These are phyloP conservation scores for Biancaea sappan DNA, from an alignment of 306 rosid species.

Conservation along the genomic window DNA sequence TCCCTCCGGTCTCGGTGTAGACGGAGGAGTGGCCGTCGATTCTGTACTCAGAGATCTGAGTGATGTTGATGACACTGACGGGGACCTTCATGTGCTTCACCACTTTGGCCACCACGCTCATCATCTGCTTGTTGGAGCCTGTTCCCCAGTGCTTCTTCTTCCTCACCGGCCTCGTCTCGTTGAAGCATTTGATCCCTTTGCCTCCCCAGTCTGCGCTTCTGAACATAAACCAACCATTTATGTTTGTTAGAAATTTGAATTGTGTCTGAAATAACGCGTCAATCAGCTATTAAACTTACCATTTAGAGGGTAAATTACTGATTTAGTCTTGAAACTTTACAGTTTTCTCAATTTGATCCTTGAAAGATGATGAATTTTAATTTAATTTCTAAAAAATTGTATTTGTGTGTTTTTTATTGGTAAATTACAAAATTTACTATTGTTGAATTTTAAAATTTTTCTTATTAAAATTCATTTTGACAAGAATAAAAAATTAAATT, in stretches of 20 bases:
- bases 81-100: conserved; percentile 73
- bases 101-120: conserved; percentile 72
- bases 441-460: too few relatives aligned
- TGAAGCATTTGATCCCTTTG: conserved; percentile 49
- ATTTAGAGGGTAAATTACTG: too few relatives aligned
- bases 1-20: conserved; percentile 74
- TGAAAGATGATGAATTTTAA: too few relatives aligned
- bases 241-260: background rate
- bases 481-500: too few relatives aligned
- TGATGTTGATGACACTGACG: conserved; percentile 65
- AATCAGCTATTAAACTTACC: background rate
- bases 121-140: conserved; percentile 73
- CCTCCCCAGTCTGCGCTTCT: conserved; percentile 53
- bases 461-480: too few relatives aligned
- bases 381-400: too few relatives aligned
- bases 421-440: too few relatives aligned
- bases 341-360: too few relatives aligned
- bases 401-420: too few relatives aligned
- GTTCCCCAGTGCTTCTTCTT: conserved; percentile 83
- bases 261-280: background rate
- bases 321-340: too few relatives aligned
- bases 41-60: conserved; percentile 86
- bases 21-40: conserved; percentile 83
- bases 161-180: conserved; percentile 63
- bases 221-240: conserved; percentile 24